phyloP scores from a whole-genome alignment of 2,329 filamentous ascomycete genomes.

The Aspergillus fischeri region DNA sequence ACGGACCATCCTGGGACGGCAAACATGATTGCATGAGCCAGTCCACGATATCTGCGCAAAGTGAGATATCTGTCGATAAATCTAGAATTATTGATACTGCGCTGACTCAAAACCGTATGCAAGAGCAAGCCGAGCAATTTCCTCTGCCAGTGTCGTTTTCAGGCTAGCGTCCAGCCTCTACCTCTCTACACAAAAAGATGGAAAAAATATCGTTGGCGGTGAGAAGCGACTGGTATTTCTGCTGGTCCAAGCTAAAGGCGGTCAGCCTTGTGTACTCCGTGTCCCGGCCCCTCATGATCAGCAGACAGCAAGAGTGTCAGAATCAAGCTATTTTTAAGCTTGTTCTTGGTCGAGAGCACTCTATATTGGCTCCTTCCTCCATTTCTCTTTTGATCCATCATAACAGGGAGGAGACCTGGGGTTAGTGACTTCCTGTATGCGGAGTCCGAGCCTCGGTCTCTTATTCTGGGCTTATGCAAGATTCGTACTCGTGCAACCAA shows the following conservation, averaged over 20 bases:
- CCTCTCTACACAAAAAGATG: background rate
- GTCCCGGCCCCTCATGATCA: background rate
- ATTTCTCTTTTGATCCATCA: background rate
- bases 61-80: background rate
- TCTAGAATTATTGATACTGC: background rate
- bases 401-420: background rate
- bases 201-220: constrained; percentile 10
- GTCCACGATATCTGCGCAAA: background rate
- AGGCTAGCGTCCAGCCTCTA: background rate
- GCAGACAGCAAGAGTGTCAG: background rate
- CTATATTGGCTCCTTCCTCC: background rate
- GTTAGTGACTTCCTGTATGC: background rate
- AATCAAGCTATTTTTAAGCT: background rate
- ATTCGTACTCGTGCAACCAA: background rate
- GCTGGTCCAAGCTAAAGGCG: background rate
- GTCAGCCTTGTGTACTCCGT: background rate
- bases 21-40: constrained; percentile 60
- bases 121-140: background rate
- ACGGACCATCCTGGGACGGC: constrained; percentile 91
- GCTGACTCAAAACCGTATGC: background rate
- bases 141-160: background rate
- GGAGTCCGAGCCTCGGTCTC: background rate
- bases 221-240: background rate
- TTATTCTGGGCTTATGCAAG: background rate
- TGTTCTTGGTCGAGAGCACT: background rate